Conservation (phyloP, 306 rosid genomes). For the Vigna reflexopilosa region DNA sequence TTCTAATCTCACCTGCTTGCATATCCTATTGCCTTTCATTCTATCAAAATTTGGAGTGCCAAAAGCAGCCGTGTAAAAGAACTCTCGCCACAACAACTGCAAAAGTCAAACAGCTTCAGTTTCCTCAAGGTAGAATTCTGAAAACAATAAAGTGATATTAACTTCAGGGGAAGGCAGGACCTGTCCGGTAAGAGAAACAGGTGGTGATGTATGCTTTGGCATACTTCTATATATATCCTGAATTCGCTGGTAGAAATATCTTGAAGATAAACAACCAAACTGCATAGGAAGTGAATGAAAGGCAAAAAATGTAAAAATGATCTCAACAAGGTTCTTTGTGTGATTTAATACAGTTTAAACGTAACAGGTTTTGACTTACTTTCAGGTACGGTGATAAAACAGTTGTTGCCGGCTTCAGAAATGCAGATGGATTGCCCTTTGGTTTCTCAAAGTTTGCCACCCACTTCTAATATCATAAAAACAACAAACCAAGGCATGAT, state of each 20-base stretch:
- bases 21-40: constrained; percentile 82
- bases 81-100: constrained; percentile 93
- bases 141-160: constrained; percentile 15
- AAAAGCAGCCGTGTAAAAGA: constrained; percentile 89
- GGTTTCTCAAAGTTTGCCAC: constrained; percentile 95
- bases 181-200: constrained; percentile 95
- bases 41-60: constrained; percentile 91
- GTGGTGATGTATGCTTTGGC: constrained; percentile 78
- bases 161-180: constrained; percentile 51
- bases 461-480: constrained; percentile 62
- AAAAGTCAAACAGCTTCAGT: constrained; percentile 40
- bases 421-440: constrained; percentile 91
- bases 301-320: not conserved
- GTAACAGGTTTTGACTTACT: constrained; percentile 60
- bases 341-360: not conserved
- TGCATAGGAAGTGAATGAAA: constrained; percentile 53
- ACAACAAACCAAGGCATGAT: constrained; percentile 25
- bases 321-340: not conserved
- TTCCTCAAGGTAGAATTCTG: constrained; percentile 33
- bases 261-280: constrained; percentile 96
- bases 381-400: constrained; percentile 90
- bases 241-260: constrained; percentile 83
- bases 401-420: constrained; percentile 86
- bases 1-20: constrained; percentile 77
- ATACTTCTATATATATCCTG: constrained; percentile 67